Evolutionary conservation across 2,329 filamentous ascomycete genomes (phyloP).

Genomic region (Curvularia sp.): DNA sequence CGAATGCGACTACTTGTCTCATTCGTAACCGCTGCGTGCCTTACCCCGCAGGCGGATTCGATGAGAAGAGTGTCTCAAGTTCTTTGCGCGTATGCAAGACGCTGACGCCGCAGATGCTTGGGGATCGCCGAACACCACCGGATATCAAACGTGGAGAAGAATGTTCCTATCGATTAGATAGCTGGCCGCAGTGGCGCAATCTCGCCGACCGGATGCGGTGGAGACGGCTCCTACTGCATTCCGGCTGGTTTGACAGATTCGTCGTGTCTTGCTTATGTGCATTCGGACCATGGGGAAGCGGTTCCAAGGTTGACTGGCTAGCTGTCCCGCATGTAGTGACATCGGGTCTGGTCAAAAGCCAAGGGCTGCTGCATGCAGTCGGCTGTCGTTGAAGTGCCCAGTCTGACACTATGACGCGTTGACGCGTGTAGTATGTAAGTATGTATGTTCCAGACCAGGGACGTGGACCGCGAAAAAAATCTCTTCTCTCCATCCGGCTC

Average conservation of each 20-base stretch:
- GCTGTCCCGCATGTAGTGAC: constrained; percentile 3
- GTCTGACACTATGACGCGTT: constrained; percentile 10
- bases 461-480: constrained; percentile 9
- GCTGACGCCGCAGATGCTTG: constrained; percentile 9
- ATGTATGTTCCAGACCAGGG: neutral
- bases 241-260: constrained; percentile 4
- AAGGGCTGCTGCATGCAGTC: constrained; percentile 5
- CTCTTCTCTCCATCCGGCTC: constrained; percentile 9
- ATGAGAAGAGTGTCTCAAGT: neutral
- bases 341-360: constrained; percentile 4
- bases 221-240: neutral
- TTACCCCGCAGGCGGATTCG: neutral
- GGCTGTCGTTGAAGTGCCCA: neutral
- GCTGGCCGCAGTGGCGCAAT: constrained; percentile 23
- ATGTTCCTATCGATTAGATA: constrained; percentile 35
- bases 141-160: constrained; percentile 22
- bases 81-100: constrained; percentile 13
- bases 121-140: constrained; percentile 8
- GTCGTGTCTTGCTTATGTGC: constrained; percentile 5
- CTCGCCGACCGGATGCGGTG: neutral
- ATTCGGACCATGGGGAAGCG: constrained; percentile 7
- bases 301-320: neutral
- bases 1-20: neutral
- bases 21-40: neutral
- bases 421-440: constrained; percentile 14